Base-by-base conservation (phyloP, 805 yeast species). In the Komagataella ulmi region DNA sequence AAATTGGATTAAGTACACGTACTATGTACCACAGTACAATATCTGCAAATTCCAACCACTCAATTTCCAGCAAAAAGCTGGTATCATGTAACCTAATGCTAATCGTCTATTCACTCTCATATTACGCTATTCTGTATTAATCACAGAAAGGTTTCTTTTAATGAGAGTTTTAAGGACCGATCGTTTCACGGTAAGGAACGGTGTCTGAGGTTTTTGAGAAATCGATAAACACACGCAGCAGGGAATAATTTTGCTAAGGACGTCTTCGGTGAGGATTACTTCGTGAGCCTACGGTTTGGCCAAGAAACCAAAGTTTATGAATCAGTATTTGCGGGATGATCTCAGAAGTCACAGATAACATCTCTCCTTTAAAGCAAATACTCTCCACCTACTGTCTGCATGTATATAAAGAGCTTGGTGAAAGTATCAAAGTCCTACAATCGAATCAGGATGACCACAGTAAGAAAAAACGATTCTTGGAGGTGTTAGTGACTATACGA, bases 381-480 rank as follows among this genome's bases (percentile, higher is more conserved):
- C 40, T 30, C 40, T 10, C 14, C 8, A 30, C 12, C 40, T 30
- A 30, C 40, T 30, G 40, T 10, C 14, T 30, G 14, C 40, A 30
- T 30, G 40, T 30, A 14, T 30, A 30, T 30, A 30, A 30, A 14
- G 40, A 30, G 14, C 40, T 30, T 10, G 40, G 40, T 30, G 40
- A 30, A 30, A 7, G 40, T 30, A 4, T 30, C 3, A 30, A 30
- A 30, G 14, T 30, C 8, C 8, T 30, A 30, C 40, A 30, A 30
- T 30, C 40, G 17, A 61, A 75, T 3, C 80, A 78, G 17, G 67
- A 76, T 12, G 90, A 87, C 55, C 70, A 75, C 18, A 67, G 70
- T 3, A 80, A 86, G 56, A 91, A 91, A 68, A 77, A 79, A 54
- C 73, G 74, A 50, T 77, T 93, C 51, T 67, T 93, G 45, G 79